Evolutionary conservation across 106 monocot species (phyloP).

Genomic region (Dioscorea zingiberensis): DNA sequence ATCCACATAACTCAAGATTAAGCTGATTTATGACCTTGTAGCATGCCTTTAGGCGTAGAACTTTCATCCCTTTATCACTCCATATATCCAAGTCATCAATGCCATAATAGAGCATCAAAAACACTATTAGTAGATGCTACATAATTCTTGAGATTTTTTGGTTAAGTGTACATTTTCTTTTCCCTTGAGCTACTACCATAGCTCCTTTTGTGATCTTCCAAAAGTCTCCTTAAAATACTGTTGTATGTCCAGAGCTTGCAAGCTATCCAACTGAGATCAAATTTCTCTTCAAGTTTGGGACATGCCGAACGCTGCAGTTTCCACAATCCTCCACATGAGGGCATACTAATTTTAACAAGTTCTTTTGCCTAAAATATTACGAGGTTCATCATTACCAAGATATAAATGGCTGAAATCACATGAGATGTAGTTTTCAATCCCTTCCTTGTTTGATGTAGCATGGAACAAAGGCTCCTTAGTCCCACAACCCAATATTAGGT

Average conservation of each 20-base stretch:
- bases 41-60: neutral
- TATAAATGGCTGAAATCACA: neutral
- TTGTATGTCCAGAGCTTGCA: too few relatives aligned
- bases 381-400: too few relatives aligned
- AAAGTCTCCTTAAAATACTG: too few relatives aligned
- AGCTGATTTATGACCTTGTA: neutral
- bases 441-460: neutral
- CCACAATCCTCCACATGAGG: neutral
- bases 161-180: conserved; percentile 1
- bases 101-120: too few relatives aligned
- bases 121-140: too few relatives aligned
- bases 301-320: neutral
- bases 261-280: too few relatives aligned
- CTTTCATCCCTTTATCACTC: neutral
- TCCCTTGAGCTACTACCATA: too few relatives aligned
- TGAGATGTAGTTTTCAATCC: neutral
- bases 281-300: too few relatives aligned
- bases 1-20: neutral
- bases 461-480: neutral
- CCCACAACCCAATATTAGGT: too few relatives aligned
- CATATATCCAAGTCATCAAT: too few relatives aligned
- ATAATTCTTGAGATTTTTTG: neutral
- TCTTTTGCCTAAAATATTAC: too few relatives aligned
- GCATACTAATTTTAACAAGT: neutral
- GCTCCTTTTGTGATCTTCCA: too few relatives aligned